Percentiles rank a stretch among this genome's conserved stretches.
phyloP scores from a whole-genome alignment of 208 protist genomes.

The Angomonas ambiguus region DNA sequence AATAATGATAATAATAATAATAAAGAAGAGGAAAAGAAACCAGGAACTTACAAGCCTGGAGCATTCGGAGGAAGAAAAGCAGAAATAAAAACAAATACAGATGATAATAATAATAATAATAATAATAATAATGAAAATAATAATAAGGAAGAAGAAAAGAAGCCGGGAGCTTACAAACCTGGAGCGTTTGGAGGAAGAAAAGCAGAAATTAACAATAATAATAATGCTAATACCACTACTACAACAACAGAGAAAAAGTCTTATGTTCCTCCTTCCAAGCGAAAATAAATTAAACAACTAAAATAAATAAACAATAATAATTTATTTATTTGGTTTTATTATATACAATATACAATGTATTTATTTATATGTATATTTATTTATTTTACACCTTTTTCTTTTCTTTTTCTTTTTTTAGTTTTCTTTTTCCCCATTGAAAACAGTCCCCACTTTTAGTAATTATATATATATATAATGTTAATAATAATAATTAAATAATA shows the following conservation, averaged over 20 bases:
- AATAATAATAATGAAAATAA: not conserved
- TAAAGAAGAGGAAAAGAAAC: conserved; percentile 2
- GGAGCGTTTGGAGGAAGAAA: not conserved
- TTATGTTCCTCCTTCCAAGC: conserved; percentile 3
- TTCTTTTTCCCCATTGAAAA: not conserved
- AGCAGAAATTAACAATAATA: not conserved
- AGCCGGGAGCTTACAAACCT: not conserved
- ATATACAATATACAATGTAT: not conserved
- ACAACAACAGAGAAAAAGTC: not conserved
- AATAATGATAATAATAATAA: conserved; percentile 5
- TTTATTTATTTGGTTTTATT: not conserved
- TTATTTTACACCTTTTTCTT: not conserved
- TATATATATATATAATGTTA: not conserved
- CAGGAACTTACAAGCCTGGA: not conserved
- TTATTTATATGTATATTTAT: not conserved
- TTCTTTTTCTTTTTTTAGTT: not conserved
- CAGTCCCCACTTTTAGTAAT: no score
- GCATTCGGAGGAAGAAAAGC: not conserved
- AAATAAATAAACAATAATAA: not conserved
- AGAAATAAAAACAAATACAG: not conserved
- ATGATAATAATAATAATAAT: not conserved
- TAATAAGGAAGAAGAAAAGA: not conserved
- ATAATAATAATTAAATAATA: not conserved
- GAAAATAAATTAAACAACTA: not conserved
- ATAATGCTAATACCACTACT: not conserved